phyloP scores from a whole-genome alignment of 176 grass and related monocot genomes.

The Aegilops speltoides region DNA sequence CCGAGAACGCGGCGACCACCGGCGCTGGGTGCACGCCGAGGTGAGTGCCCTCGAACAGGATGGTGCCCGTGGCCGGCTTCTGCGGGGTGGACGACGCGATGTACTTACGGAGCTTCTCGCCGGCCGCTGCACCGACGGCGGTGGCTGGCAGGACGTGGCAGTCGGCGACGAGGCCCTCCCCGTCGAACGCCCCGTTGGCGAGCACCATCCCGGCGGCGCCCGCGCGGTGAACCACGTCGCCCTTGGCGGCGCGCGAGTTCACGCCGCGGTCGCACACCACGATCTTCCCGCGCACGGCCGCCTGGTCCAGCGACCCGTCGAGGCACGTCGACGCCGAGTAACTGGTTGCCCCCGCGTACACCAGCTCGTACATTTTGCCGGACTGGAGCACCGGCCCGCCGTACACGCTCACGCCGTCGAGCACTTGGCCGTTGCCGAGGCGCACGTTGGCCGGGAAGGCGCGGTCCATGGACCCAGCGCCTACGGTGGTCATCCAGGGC shows the following conservation, averaged over 20 bases:
- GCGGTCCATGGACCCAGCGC: conserved; percentile 92
- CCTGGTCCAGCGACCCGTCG: conserved; percentile 73
- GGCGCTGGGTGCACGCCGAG: conserved; percentile 87
- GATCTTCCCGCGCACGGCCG: conserved; percentile 59
- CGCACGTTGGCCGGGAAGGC: conserved; percentile 85
- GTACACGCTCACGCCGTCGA: conserved; percentile 82
- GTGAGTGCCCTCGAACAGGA: conserved; percentile 83
- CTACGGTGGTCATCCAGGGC: conserved; percentile 86
- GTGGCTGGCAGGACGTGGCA: conserved; percentile 87
- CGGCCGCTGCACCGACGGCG: conserved; percentile 60
- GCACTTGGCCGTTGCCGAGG: conserved; percentile 62
- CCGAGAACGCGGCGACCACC: conserved; percentile 86
- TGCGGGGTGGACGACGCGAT: conserved; percentile 49
- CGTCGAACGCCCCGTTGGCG: conserved; percentile 87
- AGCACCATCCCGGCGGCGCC: conserved; percentile 86
- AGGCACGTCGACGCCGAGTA: conserved; percentile 90
- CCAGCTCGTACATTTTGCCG: conserved; percentile 66
- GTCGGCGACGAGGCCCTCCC: conserved; percentile 89
- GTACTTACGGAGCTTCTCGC: conserved; percentile 75
- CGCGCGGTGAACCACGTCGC: conserved; percentile 70
- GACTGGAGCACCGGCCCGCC: conserved; percentile 59
- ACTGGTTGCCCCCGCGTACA: conserved; percentile 54
- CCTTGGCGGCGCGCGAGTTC: conserved; percentile 78
- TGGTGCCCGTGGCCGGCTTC: conserved; percentile 64
- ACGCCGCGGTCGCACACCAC: conserved; percentile 93